Evolutionary conservation across 345 rosid genomes (phyloP).

Genomic region (Orychophragmus violaceus): DNA sequence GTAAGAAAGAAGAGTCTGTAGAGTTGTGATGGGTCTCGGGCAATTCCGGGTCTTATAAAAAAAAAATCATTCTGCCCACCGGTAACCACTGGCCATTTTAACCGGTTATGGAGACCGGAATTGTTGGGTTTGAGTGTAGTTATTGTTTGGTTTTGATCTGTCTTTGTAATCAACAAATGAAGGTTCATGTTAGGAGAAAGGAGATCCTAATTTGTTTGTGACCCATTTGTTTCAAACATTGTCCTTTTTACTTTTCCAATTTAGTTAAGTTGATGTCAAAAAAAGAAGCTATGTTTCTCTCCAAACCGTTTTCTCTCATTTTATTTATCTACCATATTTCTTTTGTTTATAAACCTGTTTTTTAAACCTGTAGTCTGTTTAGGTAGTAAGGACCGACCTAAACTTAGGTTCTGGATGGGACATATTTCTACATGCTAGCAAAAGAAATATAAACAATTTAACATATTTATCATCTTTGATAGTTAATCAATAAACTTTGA

Average conservation of each 20-base stretch:
- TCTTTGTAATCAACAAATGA: constrained; percentile 7
- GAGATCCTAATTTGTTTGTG: constrained; percentile 37
- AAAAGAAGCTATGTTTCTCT: neutral
- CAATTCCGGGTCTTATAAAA: constrained; percentile 21
- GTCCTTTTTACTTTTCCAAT: neutral
- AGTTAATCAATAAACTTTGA: too few species aligned
- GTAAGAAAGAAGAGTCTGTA: constrained; percentile 30
- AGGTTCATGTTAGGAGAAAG: constrained; percentile 47
- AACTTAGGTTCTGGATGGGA: too few species aligned
- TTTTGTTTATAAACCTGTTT: too few species aligned
- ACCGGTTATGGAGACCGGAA: constrained; percentile 29
- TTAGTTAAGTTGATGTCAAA: too few species aligned
- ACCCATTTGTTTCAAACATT: neutral
- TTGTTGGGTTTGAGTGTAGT: constrained; percentile 12
- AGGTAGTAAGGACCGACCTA: too few species aligned
- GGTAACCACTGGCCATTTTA: constrained; percentile 39
- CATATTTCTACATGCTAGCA: too few species aligned
- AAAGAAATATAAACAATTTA: too few species aligned
- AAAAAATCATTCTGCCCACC: constrained; percentile 5
- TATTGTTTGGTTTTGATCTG: constrained; percentile 32
- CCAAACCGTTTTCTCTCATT: neutral
- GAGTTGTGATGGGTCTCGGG: constrained; percentile 37
- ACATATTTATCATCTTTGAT: too few species aligned
- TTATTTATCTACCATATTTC: too few species aligned
- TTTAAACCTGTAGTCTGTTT: too few species aligned